Evolutionary conservation across 306 rosid species (phyloP).

Genomic region (Vigna reflexopilosa): DNA sequence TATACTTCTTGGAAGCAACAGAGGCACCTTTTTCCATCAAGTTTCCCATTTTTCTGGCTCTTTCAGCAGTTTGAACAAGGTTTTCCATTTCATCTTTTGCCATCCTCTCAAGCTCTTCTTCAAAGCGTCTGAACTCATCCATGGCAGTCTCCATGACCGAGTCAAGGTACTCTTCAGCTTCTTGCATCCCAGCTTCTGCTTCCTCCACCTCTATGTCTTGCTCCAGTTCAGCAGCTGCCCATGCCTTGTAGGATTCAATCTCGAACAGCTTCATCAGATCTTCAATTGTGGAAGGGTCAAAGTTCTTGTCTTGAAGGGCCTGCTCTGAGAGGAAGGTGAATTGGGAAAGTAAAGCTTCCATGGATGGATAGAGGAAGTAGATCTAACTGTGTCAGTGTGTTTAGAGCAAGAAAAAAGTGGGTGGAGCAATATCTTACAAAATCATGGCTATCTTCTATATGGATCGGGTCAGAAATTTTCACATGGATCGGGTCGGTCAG

Average conservation of each 20-base stretch:
- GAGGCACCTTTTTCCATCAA: slow-evolving; percentile 77
- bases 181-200: slow-evolving; percentile 60
- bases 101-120: slow-evolving; percentile 68
- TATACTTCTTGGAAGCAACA: slow-evolving; percentile 73
- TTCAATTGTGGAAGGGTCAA: slow-evolving; percentile 80
- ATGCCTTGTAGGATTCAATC: slow-evolving; percentile 90
- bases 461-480: slow-evolving; percentile 5
- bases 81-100: slow-evolving; percentile 54
- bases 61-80: slow-evolving; percentile 64
- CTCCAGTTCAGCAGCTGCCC: slow-evolving; percentile 85
- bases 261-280: slow-evolving; percentile 87
- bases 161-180: slow-evolving; percentile 76
- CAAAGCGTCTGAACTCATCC: slow-evolving; percentile 84
- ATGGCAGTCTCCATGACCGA: slow-evolving; percentile 86
- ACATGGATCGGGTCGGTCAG: neutral
- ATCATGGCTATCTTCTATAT: neutral
- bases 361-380: slow-evolving; percentile 34
- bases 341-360: slow-evolving; percentile 84
- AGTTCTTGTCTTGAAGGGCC: slow-evolving; percentile 75
- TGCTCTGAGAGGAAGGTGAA: slow-evolving; percentile 78
- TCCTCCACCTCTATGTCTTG: slow-evolving; percentile 60
- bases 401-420: slow-evolving; percentile 11
- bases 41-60: slow-evolving; percentile 73
- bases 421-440: too few relatives aligned
- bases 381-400: slow-evolving; percentile 27